phyloP scores from a whole-genome alignment of 2,329 filamentous ascomycete genomes.

The Trichoderma atrobrunneum region DNA sequence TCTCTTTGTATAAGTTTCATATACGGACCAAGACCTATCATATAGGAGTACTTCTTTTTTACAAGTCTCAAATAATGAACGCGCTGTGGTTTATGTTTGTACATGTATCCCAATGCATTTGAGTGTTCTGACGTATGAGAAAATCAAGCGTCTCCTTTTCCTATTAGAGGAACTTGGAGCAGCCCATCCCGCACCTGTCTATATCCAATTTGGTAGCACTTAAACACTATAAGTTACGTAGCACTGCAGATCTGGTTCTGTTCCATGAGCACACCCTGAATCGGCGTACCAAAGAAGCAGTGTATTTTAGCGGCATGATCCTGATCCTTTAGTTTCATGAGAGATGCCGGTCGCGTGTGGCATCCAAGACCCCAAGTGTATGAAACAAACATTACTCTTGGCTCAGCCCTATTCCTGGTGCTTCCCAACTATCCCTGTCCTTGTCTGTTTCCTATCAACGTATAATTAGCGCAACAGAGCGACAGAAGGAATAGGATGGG shows the following conservation, averaged over 20 bases:
- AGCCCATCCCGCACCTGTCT: neutral
- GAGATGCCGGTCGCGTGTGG: neutral
- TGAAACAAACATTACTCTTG: neutral
- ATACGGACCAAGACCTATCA: neutral
- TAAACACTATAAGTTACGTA: neutral
- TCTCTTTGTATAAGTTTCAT: too few species aligned
- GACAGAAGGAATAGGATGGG: neutral
- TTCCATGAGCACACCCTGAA: neutral
- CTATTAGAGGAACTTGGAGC: neutral
- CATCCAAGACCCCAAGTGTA: neutral
- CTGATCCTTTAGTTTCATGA: neutral
- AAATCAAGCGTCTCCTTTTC: neutral
- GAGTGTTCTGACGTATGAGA: too few species aligned
- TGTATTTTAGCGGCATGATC: neutral
- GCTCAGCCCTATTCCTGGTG: neutral
- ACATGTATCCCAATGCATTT: too few species aligned
- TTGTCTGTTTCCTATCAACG: neutral
- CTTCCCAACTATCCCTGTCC: neutral
- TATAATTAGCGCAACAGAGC: neutral
- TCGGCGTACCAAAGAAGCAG: neutral
- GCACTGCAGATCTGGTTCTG: neutral
- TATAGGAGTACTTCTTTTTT: too few species aligned
- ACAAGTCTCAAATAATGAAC: too few species aligned
- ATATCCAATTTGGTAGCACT: neutral
- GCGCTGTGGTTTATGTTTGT: too few species aligned